Conservation (phyloP, 2,329 filamentous ascomycete genomes). For the Fusarium guadeloupense region DNA sequence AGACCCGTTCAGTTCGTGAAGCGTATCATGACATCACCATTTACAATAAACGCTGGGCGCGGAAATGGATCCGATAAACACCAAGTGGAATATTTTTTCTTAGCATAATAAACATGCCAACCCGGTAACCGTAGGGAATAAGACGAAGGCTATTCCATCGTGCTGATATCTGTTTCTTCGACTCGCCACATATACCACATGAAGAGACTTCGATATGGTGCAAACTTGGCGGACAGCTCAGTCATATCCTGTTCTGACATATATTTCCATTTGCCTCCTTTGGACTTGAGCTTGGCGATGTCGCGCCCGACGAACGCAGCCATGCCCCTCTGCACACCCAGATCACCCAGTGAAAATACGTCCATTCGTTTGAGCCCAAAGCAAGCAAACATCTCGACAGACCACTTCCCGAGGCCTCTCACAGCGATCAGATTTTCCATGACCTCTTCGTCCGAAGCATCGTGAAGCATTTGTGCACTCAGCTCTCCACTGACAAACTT, state of each 20-base stretch:
- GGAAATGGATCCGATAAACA: slow-evolving; percentile 8
- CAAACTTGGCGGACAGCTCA: slow-evolving; percentile 80
- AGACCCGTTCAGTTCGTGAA: neutral
- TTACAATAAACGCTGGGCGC: neutral
- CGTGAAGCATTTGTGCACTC: slow-evolving; percentile 77
- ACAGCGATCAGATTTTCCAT: slow-evolving; percentile 85
- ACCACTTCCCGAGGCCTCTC: slow-evolving; percentile 87
- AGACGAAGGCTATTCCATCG: slow-evolving; percentile 55
- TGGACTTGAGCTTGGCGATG: slow-evolving; percentile 81
- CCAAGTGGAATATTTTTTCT: slow-evolving; percentile 7
- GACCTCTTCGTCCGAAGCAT: slow-evolving; percentile 85
- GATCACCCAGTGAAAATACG: slow-evolving; percentile 89
- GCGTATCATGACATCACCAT: slow-evolving; percentile 35
- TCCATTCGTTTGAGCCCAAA: slow-evolving; percentile 96
- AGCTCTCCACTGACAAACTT: slow-evolving; percentile 83
- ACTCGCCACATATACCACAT: slow-evolving; percentile 99
- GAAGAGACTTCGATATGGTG: slow-evolving; percentile 88
- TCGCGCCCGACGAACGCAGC: slow-evolving; percentile 86
- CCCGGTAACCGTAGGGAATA: slow-evolving; percentile 19
- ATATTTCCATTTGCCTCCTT: slow-evolving; percentile 95
- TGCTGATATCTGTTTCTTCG: slow-evolving; percentile 78
- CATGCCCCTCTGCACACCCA: slow-evolving; percentile 95
- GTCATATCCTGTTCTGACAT: slow-evolving; percentile 95
- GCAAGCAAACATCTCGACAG: slow-evolving; percentile 97
- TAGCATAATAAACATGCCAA: slow-evolving; percentile 22